Evolutionary conservation across 805 yeast species (phyloP).

Genomic region (Candida caryicola): DNA sequence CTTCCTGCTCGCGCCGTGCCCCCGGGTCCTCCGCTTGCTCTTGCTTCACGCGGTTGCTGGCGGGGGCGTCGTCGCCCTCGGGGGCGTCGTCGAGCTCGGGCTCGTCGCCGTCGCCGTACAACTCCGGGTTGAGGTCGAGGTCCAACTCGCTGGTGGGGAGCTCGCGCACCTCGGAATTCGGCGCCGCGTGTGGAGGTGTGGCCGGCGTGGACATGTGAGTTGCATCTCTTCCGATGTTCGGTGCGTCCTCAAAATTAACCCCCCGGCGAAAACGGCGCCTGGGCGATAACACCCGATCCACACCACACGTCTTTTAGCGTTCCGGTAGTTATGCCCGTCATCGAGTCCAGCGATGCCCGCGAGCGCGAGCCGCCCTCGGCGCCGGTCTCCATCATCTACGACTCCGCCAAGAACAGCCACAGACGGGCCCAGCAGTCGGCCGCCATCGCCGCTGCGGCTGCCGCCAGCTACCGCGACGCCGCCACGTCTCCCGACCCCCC

Average conservation of each 20-base stretch:
- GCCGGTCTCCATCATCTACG: conserved; percentile 1
- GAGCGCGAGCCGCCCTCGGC: background rate
- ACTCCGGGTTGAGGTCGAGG: conserved; percentile 40
- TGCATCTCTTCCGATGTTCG: background rate
- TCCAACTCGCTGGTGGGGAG: conserved; percentile 10
- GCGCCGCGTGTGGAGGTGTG: background rate
- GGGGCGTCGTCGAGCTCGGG: background rate
- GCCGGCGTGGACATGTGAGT: conserved; percentile 10
- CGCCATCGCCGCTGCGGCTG: background rate
- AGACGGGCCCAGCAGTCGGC: background rate
- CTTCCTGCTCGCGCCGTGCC: background rate
- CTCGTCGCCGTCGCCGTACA: conserved; percentile 23
- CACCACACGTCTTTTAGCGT: too few species aligned
- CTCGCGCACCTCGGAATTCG: background rate
- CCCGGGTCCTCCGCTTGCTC: background rate
- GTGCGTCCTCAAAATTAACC: background rate
- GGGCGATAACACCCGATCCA: too few species aligned
- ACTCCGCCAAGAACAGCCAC: conserved; percentile 1
- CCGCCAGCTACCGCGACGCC: background rate
- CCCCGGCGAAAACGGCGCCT: too few species aligned
- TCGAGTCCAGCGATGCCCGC: conserved; percentile 1
- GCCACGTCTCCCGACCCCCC: background rate
- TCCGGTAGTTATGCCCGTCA: conserved; percentile 5
- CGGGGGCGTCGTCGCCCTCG: conserved; percentile 2
- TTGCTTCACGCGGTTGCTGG: conserved; percentile 2